Evolutionary conservation across 2,329 filamentous ascomycete species (phyloP).

Genomic region (Beauveria sp.): DNA sequence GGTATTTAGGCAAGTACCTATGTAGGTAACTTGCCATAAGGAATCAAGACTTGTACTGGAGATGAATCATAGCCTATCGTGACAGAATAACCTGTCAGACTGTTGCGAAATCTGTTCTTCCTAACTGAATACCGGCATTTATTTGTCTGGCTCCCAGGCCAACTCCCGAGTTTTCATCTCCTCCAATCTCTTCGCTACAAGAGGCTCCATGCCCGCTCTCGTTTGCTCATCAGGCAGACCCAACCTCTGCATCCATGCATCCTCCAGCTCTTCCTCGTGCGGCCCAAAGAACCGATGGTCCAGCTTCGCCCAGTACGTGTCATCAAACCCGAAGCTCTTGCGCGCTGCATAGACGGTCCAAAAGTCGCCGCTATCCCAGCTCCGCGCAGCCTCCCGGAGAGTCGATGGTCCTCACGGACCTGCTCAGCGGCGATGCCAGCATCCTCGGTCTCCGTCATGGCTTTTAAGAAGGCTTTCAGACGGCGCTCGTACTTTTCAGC

Average conservation of each 20-base stretch:
- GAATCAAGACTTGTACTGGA: no score
- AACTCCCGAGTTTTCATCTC: not conserved
- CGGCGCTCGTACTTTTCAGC: not conserved
- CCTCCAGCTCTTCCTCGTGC: not conserved
- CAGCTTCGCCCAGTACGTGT: not conserved
- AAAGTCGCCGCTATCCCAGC: not conserved
- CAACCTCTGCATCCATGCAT: not conserved
- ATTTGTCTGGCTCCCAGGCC: constrained; percentile 49
- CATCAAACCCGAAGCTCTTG: not conserved
- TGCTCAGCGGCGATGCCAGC: not conserved
- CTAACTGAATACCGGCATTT: no score
- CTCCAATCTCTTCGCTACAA: not conserved
- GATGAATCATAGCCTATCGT: no score
- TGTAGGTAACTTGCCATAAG: no score
- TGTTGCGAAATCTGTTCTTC: no score
- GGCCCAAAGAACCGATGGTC: not conserved
- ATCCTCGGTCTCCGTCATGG: not conserved
- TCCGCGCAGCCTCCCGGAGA: not conserved
- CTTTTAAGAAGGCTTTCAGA: not conserved
- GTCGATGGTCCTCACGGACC: not conserved
- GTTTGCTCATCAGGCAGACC: not conserved
- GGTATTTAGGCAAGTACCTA: no score
- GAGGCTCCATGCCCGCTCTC: not conserved
- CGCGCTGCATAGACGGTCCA: not conserved
- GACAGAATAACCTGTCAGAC: no score